Conservation (phyloP, 1,139 yeast genomes). For the Saccharomyces pastorianus region DNA sequence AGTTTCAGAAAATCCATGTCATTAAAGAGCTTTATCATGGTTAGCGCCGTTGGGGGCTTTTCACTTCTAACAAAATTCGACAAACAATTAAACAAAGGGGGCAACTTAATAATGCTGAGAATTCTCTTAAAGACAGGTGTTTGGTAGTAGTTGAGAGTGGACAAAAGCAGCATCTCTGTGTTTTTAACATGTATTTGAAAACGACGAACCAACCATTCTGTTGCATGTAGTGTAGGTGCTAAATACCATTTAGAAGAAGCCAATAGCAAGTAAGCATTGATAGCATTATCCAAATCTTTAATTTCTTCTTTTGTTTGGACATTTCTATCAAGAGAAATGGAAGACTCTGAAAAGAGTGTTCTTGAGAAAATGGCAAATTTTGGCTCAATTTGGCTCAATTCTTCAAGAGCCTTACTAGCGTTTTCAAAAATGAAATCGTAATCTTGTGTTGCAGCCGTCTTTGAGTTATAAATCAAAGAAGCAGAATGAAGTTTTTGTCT, state of each 20-base stretch:
- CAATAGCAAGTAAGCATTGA: constrained; percentile 64
- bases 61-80: constrained; percentile 57
- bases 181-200: constrained; percentile 80
- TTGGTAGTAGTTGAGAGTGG: constrained; percentile 70
- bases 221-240: constrained; percentile 69
- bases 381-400: constrained; percentile 61
- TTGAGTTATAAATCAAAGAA: constrained; percentile 78
- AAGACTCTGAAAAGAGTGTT: constrained; percentile 73
- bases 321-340: constrained; percentile 70
- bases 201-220: constrained; percentile 93
- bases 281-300: constrained; percentile 62
- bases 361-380: constrained; percentile 61
- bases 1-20: constrained; percentile 62
- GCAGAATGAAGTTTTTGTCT: constrained; percentile 82
- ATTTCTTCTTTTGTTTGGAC: constrained; percentile 73
- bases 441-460: constrained; percentile 88
- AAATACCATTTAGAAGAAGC: constrained; percentile 60
- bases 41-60: constrained; percentile 56
- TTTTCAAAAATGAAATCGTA: constrained; percentile 70
- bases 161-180: constrained; percentile 59
- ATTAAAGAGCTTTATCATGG: constrained; percentile 65
- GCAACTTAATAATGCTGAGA: constrained; percentile 62
- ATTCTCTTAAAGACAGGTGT: constrained; percentile 67
- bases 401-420: constrained; percentile 70
- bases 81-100: constrained; percentile 69